Evolutionary conservation across 2,329 filamentous ascomycete species (phyloP), one percentile per base, ranked within the genome.

Genomic region (Colletotrichum sp.): DNA sequence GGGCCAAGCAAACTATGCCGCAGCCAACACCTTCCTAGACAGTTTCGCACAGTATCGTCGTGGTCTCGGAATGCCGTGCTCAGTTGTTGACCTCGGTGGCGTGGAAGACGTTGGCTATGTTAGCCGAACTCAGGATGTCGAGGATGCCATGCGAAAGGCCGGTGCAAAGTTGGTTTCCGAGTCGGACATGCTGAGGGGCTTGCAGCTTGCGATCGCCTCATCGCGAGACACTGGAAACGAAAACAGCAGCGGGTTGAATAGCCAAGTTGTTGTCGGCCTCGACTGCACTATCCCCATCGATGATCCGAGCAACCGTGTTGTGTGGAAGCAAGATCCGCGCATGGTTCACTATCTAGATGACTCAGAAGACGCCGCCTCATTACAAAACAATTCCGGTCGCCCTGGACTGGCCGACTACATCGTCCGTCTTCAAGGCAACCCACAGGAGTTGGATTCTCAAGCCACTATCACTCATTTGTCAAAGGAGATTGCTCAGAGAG

Each of bases 1-100:
- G 1, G 83, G 80, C 0, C 87, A 88, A 75, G 81, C 82, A 62
- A 88, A 85, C 76, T 86, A 89, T 75, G 80, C 82, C 4, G 83
- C 84, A 1, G 85, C 83, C 21, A 88, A 87, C 78, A 81, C 83
- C 7, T 89, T 84, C 79, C 79, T 87, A 16, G 84, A 88, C 44
- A 79, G 82, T 6, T 83, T 88, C 26, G 82, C 81, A 2, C 81
- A 83, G 13, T 85, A 85, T 65, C 84, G 87, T 8, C 77, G 79
- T 2, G 66, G 71, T 2, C 78, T 78, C 1, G 85, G 85, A 5
- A 80, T 88, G 5, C 80, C 86, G 0, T 87, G 83, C 3, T 83
- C 84, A 0, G 77, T 80, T 10, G 81, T 89, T 2, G 80, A 89
- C 72, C 81, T 89, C 16, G 84, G 85, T 3, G 77, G 79, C 4